Conservation (phyloP, 2,329 filamentous ascomycete genomes). For the Laburnicola sp. region DNA sequence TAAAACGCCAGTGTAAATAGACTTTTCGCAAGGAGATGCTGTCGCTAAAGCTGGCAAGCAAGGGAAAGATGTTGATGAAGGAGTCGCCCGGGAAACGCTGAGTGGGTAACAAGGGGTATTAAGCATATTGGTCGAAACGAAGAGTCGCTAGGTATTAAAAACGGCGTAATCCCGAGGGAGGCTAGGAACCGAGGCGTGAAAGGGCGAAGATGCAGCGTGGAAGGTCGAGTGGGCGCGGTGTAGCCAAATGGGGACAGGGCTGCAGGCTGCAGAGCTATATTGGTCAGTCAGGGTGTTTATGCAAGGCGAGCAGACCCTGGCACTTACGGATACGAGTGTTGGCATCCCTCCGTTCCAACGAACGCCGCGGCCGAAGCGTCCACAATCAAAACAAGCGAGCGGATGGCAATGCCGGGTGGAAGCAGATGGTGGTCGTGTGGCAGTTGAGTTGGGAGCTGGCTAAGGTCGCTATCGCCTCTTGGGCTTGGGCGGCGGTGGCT, state of each 20-base stretch:
- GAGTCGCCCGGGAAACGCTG: slow-evolving; percentile 32
- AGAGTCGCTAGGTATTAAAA: slow-evolving; percentile 44
- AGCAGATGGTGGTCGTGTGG: slow-evolving; percentile 1
- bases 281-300: slow-evolving; percentile 34
- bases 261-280: slow-evolving; percentile 29
- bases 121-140: slow-evolving; percentile 38
- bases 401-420: neutral
- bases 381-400: neutral
- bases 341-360: slow-evolving; percentile 40
- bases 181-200: slow-evolving; percentile 10
- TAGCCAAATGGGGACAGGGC: slow-evolving; percentile 16
- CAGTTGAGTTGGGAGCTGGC: neutral
- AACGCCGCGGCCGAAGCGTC: slow-evolving; percentile 20
- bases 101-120: slow-evolving; percentile 42
- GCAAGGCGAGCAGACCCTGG: slow-evolving; percentile 32
- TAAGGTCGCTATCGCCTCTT: slow-evolving; percentile 40
- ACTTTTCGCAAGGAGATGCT: slow-evolving; percentile 37
- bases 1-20: slow-evolving; percentile 40
- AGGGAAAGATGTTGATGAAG: slow-evolving; percentile 23
- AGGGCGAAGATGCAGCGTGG: slow-evolving; percentile 13
- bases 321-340: slow-evolving; percentile 39
- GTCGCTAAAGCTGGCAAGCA: too few species aligned
- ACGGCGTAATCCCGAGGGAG: slow-evolving; percentile 36
- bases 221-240: slow-evolving; percentile 6
- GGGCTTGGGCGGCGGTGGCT: slow-evolving; percentile 48